phyloP scores from a whole-genome alignment of 345 rosid genomes.

The Salix koriyanagi region DNA sequence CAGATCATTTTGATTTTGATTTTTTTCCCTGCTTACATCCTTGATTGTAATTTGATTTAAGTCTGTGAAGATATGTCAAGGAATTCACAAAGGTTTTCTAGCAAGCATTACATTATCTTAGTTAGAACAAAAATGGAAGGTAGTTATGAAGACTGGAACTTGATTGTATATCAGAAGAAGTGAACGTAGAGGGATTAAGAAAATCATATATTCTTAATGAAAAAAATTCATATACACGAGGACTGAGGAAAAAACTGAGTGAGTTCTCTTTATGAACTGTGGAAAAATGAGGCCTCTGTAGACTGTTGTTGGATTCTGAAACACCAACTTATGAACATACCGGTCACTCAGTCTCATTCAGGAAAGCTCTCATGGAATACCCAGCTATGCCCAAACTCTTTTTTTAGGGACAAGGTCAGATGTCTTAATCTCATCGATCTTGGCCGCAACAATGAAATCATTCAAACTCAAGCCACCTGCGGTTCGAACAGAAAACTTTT shows the following conservation, averaged over 20 bases:
- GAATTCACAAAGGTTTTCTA: not conserved
- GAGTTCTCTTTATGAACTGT: not conserved
- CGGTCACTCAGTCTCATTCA: not conserved
- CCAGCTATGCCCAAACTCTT: constrained; percentile 69
- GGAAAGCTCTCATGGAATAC: not conserved
- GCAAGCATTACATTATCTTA: not conserved
- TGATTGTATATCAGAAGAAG: not conserved
- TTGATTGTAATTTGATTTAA: not conserved
- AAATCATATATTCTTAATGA: not conserved
- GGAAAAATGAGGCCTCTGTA: not conserved
- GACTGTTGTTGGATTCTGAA: not conserved
- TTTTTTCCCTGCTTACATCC: not conserved
- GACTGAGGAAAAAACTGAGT: not conserved
- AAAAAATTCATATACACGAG: not conserved
- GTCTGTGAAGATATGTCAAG: not conserved
- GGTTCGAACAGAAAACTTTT: not conserved
- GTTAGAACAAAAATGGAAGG: not conserved
- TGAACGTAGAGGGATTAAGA: not conserved
- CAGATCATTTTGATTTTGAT: not conserved
- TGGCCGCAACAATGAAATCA: constrained; percentile 86
- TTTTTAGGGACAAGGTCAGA: constrained; percentile 79
- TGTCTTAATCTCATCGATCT: constrained; percentile 74
- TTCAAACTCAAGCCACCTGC: constrained; percentile 90
- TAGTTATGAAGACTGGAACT: not conserved
- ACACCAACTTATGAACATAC: not conserved